Evolutionary conservation across 805 yeast species (phyloP).

Genomic region (Peterozyma xylosa): DNA sequence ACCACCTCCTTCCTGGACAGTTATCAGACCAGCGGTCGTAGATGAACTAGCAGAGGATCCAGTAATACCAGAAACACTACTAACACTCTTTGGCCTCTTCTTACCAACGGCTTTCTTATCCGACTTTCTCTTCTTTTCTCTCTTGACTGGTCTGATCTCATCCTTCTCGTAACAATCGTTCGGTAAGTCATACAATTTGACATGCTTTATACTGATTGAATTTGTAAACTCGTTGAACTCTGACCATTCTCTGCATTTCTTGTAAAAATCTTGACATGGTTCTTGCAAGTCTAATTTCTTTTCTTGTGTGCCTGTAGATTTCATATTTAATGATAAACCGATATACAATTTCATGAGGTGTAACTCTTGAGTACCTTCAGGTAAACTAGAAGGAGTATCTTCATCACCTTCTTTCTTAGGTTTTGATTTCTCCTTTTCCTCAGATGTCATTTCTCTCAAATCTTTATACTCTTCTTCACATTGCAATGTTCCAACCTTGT

Average conservation of each 20-base stretch:
- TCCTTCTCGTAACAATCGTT: conserved; percentile 74
- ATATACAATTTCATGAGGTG: conserved; percentile 72
- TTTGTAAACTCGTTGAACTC: conserved; percentile 55
- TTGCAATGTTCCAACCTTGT: conserved; percentile 52
- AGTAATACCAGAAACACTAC: background rate
- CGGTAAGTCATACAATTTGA: conserved; percentile 75
- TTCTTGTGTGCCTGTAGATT: conserved; percentile 32
- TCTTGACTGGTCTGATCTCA: conserved; percentile 62
- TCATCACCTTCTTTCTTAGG: conserved; percentile 10
- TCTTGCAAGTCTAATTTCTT: conserved; percentile 75
- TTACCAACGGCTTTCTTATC: conserved; percentile 23
- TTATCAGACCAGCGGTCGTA: too few relatives aligned
- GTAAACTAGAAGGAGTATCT: conserved; percentile 1
- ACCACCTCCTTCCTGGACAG: too few relatives aligned
- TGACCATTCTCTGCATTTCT: conserved; percentile 67
- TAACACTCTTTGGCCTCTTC: conserved; percentile 19
- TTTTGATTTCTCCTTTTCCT: conserved; percentile 17
- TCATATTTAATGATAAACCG: conserved; percentile 57
- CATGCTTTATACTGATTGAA: conserved; percentile 61
- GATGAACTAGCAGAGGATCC: background rate
- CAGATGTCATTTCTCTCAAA: conserved; percentile 23
- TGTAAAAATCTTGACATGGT: conserved; percentile 87
- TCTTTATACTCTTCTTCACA: conserved; percentile 39
- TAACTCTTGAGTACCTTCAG: conserved; percentile 20
- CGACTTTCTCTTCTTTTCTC: conserved; percentile 40